Conservation (phyloP, 2,329 filamentous ascomycete genomes). For the Penicillium thymicola region DNA sequence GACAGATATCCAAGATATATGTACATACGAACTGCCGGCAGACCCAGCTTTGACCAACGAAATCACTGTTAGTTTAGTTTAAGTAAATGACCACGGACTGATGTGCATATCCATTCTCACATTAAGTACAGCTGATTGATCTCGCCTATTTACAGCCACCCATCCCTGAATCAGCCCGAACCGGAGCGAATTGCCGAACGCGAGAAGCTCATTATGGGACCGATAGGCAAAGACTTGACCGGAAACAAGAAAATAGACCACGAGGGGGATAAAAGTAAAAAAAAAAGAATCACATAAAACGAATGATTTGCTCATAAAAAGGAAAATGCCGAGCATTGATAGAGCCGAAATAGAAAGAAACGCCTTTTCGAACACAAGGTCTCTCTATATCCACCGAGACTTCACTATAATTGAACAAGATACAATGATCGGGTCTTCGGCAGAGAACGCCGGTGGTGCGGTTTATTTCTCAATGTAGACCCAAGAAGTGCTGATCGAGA, state of each 20-base stretch:
- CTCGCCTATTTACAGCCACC: constrained; percentile 21
- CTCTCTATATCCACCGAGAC: constrained; percentile 4
- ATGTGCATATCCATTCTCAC: constrained; percentile 28
- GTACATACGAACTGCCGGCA: background rate
- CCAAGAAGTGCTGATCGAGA: background rate
- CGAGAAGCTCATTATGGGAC: constrained; percentile 2
- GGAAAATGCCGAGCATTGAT: constrained; percentile 8
- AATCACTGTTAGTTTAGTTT: background rate
- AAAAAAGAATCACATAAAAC: constrained; percentile 15
- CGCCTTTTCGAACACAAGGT: constrained; percentile 17
- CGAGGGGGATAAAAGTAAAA: background rate
- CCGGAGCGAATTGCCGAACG: background rate
- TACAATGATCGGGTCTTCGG: background rate
- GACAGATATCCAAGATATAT: background rate
- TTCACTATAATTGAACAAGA: background rate
- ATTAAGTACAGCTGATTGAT: constrained; percentile 28
- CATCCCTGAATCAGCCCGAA: constrained; percentile 2
- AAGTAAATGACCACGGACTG: background rate
- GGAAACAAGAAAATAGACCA: constrained; percentile 6
- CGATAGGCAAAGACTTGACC: constrained; percentile 3
- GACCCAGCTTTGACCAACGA: too few relatives aligned
- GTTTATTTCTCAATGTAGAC: background rate
- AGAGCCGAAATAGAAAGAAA: constrained; percentile 18
- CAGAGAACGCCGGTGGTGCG: background rate
- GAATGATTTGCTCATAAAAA: constrained; percentile 13